These are phyloP conservation scores for Saccharomycopsis hybrid DNA, from an alignment of 1,139 yeast genomes.

Conservation along the genomic window DNA sequence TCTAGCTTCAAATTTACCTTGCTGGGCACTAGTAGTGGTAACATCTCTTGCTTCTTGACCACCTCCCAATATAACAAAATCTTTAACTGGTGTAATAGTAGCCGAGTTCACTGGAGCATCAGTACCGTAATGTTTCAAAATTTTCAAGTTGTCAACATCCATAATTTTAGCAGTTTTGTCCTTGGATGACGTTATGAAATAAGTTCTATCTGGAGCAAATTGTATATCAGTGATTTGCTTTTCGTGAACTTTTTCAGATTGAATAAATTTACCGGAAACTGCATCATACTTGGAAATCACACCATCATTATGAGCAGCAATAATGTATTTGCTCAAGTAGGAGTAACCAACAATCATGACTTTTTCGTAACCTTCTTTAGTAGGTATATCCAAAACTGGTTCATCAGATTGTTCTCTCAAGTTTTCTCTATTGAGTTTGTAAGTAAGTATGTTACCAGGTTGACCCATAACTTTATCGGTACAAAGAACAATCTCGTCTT, in stretches of 20 bases:
- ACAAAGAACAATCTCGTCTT: slow-evolving; percentile 49
- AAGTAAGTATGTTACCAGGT: slow-evolving; percentile 70
- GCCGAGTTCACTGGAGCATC: slow-evolving; percentile 97
- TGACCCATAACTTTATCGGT: slow-evolving; percentile 94
- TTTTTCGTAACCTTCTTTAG: slow-evolving; percentile 52
- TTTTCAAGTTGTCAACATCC: slow-evolving; percentile 68
- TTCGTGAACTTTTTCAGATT: slow-evolving; percentile 62
- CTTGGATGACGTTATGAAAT: slow-evolving; percentile 87
- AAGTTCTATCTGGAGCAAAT: slow-evolving; percentile 79
- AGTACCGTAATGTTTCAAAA: slow-evolving; percentile 71
- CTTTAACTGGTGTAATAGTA: slow-evolving; percentile 86
- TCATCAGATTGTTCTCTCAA: slow-evolving; percentile 35
- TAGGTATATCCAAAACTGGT: slow-evolving; percentile 60
- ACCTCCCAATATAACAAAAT: slow-evolving; percentile 92
- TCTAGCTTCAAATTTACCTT: slow-evolving; percentile 96
- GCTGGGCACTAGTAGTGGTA: slow-evolving; percentile 88
- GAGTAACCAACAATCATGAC: slow-evolving; percentile 90
- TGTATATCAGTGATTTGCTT: slow-evolving; percentile 82
- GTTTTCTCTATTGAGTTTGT: slow-evolving; percentile 47
- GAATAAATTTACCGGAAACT: slow-evolving; percentile 61
- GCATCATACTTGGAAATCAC: slow-evolving; percentile 74
- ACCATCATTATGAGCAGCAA: slow-evolving; percentile 90
- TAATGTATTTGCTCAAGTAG: slow-evolving; percentile 61
- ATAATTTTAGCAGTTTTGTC: slow-evolving; percentile 82
- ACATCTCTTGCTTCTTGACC: slow-evolving; percentile 99